These are phyloP conservation scores for Fusarium burgessii DNA, from an alignment of 2,329 filamentous ascomycete species.

Conservation along the genomic window DNA sequence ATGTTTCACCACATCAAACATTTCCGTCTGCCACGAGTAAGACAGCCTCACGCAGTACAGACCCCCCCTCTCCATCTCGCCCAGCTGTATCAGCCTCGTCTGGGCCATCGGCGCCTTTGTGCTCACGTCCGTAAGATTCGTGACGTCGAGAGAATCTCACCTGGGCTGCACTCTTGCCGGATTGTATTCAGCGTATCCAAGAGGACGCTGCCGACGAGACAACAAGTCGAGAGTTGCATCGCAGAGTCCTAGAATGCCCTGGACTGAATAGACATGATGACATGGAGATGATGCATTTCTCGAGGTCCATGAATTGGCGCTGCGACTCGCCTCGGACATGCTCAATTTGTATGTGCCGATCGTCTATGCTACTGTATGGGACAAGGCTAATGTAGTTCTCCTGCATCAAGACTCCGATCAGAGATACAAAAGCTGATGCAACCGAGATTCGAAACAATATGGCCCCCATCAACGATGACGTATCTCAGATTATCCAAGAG, in stretches of 20 bases:
- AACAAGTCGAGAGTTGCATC: not conserved
- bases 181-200: not conserved
- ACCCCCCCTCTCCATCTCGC: not conserved
- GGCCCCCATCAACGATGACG: no score
- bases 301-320: no score
- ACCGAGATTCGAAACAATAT: no score
- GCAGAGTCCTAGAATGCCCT: not conserved
- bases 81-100: not conserved
- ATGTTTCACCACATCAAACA: not conserved
- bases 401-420: no score
- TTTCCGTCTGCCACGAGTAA: not conserved
- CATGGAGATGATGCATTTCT: not conserved
- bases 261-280: not conserved
- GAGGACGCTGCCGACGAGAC: not conserved
- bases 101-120: not conserved
- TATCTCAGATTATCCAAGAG: no score
- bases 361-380: no score
- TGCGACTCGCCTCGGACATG: no score
- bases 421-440: no score
- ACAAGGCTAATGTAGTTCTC: no score
- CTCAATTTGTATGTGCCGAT: no score
- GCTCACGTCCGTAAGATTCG: not conserved
- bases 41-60: no score
- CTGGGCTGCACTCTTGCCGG: not conserved
- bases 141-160: not conserved